These are phyloP conservation scores for Fusarium sp. DNA, from an alignment of 2,329 filamentous ascomycete species.

Conservation along the genomic window DNA sequence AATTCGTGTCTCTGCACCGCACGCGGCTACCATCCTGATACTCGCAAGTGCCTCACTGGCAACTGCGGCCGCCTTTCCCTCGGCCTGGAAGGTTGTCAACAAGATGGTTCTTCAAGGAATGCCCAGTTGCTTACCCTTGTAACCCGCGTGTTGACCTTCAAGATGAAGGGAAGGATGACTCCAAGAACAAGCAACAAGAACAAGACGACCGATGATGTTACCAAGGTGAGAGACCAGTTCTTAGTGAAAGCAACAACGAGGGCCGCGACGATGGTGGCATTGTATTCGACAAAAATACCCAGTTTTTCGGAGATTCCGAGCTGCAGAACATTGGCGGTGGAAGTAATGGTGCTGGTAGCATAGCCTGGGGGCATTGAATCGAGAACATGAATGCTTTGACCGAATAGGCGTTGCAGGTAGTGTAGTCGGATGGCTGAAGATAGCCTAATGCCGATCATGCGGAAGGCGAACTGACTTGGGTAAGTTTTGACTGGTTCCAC, in stretches of 20 bases:
- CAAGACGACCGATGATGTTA: slow-evolving; percentile 67
- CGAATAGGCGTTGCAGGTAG: slow-evolving; percentile 73
- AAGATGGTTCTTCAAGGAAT: neutral
- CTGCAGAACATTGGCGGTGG: slow-evolving; percentile 73
- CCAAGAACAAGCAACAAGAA: slow-evolving; percentile 65
- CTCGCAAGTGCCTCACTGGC: slow-evolving; percentile 71
- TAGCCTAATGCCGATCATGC: slow-evolving; percentile 71
- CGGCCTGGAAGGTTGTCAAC: slow-evolving; percentile 51
- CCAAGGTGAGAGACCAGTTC: slow-evolving; percentile 70
- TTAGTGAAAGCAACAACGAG: slow-evolving; percentile 67
- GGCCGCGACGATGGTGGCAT: slow-evolving; percentile 63
- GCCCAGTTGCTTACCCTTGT: slow-evolving; percentile 48
- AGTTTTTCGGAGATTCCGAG: slow-evolving; percentile 74
- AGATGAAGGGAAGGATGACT: slow-evolving; percentile 65
- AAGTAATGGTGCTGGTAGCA: slow-evolving; percentile 73
- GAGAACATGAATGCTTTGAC: slow-evolving; percentile 75
- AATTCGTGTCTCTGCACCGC: slow-evolving; percentile 69
- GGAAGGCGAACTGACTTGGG: slow-evolving; percentile 64
- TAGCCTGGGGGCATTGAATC: slow-evolving; percentile 73
- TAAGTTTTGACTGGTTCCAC: neutral
- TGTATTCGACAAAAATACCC: slow-evolving; percentile 68
- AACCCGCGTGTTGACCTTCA: slow-evolving; percentile 62
- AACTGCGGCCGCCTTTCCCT: slow-evolving; percentile 68
- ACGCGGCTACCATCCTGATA: slow-evolving; percentile 72
- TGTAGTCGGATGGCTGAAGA: slow-evolving; percentile 72